A percentile compares a stretch with the other conserved stretches of the same genome.
These are phyloP conservation scores for barrel medic (Medicago truncatula) DNA, from an alignment of 306 rosid species.

Conservation along the genomic window DNA sequence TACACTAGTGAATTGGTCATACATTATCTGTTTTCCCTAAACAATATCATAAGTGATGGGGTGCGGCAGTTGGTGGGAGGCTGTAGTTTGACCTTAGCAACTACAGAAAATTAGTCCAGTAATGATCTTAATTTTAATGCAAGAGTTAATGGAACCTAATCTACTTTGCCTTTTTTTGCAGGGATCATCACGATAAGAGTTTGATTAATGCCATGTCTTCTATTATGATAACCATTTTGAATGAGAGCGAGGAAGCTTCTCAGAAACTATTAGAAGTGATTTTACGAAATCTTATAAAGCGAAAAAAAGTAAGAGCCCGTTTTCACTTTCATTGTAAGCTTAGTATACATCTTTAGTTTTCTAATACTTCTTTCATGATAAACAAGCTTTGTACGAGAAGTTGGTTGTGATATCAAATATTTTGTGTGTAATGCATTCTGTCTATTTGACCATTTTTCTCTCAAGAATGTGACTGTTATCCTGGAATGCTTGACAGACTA, in stretches of 20 bases:
- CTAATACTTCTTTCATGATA: slow-evolving; percentile 23
- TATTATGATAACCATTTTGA: slow-evolving; percentile 56
- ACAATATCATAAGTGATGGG: slow-evolving; percentile 32
- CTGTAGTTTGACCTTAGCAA: slow-evolving; percentile 16
- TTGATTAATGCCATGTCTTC: slow-evolving; percentile 67
- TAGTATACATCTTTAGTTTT: not conserved
- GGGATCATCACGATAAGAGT: slow-evolving; percentile 77
- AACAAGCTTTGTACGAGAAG: slow-evolving; percentile 9
- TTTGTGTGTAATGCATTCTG: not conserved
- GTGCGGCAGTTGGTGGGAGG: not conserved
- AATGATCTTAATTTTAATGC: slow-evolving; percentile 39
- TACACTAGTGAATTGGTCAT: slow-evolving; percentile 14
- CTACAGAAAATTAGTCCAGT: not conserved
- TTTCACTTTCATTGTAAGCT: slow-evolving; percentile 6
- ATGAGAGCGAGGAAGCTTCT: slow-evolving; percentile 70
- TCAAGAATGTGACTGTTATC: slow-evolving; percentile 20
- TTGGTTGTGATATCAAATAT: slow-evolving; percentile 1
- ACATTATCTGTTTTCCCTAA: slow-evolving; percentile 14
- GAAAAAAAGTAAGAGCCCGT: slow-evolving; percentile 58
- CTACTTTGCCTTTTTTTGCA: slow-evolving; percentile 38
- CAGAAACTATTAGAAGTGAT: slow-evolving; percentile 73
- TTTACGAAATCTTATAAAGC: slow-evolving; percentile 73
- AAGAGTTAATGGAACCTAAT: slow-evolving; percentile 31
- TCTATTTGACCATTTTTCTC: not conserved
- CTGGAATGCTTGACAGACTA: not conserved